Percentiles rank a stretch among this genome's conserved stretches.
Evolutionary conservation across 202 grass and related monocot species (phyloP).

Genomic region (Dendrocalamus latiflorus): DNA sequence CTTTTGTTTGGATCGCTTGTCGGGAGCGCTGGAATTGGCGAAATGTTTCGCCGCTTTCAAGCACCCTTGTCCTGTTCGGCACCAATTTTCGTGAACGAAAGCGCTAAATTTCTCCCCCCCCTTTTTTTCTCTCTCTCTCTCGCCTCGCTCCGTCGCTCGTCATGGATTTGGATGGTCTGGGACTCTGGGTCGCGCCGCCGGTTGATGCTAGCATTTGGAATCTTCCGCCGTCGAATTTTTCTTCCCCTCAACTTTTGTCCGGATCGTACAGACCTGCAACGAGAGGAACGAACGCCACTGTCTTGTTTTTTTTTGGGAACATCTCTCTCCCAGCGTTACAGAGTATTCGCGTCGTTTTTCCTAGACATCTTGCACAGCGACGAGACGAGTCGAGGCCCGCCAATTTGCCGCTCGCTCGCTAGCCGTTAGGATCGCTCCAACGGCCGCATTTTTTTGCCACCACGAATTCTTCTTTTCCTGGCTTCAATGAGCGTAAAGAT

Average conservation of each 20-base stretch:
- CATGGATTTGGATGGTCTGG: not conserved
- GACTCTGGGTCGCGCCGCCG: too few species aligned
- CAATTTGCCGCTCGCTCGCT: conserved; percentile 38
- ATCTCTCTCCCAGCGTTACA: not conserved
- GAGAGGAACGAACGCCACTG: not conserved
- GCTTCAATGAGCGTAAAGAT: not conserved
- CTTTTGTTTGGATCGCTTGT: conserved; percentile 33
- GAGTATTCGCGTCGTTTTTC: not conserved
- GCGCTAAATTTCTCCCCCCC: not conserved
- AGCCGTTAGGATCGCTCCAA: conserved; percentile 45
- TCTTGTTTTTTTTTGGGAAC: too few species aligned
- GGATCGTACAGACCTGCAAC: not conserved
- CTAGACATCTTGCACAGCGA: not conserved
- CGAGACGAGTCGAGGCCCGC: not conserved
- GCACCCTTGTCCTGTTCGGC: not conserved
- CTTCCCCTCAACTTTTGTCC: not conserved
- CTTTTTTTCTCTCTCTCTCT: not conserved
- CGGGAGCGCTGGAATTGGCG: conserved; percentile 13
- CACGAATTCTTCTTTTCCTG: not conserved
- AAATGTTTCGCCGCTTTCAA: not conserved
- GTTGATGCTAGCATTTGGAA: conserved; percentile 22
- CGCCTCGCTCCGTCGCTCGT: not conserved
- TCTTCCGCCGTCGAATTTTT: not conserved
- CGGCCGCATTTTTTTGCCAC: conserved; percentile 19
- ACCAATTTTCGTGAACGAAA: not conserved